These are phyloP conservation scores for Trichoderma sp. DNA, from an alignment of 2,329 filamentous ascomycete genomes.

Conservation along the genomic window DNA sequence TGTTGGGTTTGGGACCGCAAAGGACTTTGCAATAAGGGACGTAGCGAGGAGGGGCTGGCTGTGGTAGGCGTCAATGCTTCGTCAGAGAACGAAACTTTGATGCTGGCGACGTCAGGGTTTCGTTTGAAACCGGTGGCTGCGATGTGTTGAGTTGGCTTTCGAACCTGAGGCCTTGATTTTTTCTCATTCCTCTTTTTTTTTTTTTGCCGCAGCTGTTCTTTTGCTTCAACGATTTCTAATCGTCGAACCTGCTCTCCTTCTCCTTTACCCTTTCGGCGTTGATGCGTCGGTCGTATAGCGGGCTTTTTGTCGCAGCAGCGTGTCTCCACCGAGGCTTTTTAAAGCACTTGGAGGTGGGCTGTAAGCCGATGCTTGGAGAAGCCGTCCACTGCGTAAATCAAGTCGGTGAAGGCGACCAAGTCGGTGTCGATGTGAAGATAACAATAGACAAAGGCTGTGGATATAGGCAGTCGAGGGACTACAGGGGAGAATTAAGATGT, in stretches of 20 bases:
- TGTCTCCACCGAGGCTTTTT: constrained; percentile 11
- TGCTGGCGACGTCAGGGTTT: background rate
- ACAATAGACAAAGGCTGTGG: background rate
- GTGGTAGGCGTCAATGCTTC: background rate
- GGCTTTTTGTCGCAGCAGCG: background rate
- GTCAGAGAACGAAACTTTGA: background rate
- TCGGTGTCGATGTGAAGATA: background rate
- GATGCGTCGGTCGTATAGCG: background rate
- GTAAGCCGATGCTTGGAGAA: background rate
- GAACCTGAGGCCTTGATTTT: background rate
- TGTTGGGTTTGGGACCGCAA: background rate
- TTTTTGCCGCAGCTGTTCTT: background rate
- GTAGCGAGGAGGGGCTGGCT: background rate
- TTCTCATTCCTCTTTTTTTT: background rate
- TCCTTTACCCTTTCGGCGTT: background rate
- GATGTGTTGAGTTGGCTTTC: background rate
- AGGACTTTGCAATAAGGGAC: background rate
- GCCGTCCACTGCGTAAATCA: background rate
- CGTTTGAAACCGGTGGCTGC: background rate
- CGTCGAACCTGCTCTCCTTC: background rate
- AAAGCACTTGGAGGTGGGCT: background rate
- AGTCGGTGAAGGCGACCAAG: background rate
- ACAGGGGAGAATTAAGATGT: background rate
- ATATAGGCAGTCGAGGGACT: background rate
- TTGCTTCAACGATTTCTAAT: background rate